Evolutionary conservation across 805 yeast species (phyloP).

Genomic region (Kockiozyma suomiensis): DNA sequence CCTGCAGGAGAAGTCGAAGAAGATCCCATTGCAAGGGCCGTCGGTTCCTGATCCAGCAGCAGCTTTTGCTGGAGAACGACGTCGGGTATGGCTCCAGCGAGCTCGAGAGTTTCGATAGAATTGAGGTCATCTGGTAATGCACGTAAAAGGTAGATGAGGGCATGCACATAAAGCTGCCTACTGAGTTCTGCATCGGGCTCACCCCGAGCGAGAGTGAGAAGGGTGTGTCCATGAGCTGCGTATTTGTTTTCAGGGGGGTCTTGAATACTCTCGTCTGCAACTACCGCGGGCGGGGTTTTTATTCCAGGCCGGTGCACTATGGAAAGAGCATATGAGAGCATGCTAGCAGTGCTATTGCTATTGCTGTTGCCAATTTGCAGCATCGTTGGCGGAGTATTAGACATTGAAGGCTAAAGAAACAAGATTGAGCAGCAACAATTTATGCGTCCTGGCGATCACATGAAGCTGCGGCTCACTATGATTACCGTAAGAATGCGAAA

Average conservation of each 20-base stretch:
- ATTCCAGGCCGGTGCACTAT: not conserved
- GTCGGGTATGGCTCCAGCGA: conserved; percentile 14
- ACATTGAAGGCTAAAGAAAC: not conserved
- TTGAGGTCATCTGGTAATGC: conserved; percentile 22
- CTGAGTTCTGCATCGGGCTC: conserved; percentile 9
- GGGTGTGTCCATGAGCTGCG: conserved; percentile 1
- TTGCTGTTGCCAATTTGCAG: not conserved
- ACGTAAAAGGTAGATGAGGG: conserved; percentile 18
- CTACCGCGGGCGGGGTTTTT: not conserved
- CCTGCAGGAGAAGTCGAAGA: not conserved
- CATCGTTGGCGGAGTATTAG: not conserved
- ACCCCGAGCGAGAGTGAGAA: not conserved
- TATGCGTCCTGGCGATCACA: not conserved
- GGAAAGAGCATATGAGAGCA: conserved; percentile 3
- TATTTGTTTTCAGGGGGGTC: not conserved
- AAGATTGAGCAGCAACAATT: not conserved
- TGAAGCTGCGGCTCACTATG: not conserved
- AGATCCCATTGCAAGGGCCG: not conserved
- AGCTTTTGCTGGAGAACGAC: not conserved
- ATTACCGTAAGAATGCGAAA: no score
- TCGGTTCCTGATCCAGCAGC: not conserved
- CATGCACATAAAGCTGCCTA: conserved; percentile 24
- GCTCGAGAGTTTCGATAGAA: conserved; percentile 9
- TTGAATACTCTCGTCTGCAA: not conserved
- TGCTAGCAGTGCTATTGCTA: not conserved